A percentile compares a stretch with the other conserved stretches of the same genome.
Conservation (phyloP, 176 grass and related monocot species). For the Canna indica region DNA sequence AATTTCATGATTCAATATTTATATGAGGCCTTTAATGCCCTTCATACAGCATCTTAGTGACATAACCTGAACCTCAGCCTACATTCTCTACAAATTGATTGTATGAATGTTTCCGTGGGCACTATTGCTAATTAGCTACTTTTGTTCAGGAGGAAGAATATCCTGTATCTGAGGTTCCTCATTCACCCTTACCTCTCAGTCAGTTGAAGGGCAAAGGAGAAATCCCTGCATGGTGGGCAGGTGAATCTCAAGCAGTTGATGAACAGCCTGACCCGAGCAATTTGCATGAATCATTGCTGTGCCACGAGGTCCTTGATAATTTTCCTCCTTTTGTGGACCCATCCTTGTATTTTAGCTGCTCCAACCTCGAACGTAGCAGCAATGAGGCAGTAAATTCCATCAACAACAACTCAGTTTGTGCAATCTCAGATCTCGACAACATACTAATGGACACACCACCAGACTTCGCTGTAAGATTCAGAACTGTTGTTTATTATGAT, state of each 20-base stretch:
- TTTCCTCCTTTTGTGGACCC: constrained; percentile 27
- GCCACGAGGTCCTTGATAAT: constrained; percentile 45
- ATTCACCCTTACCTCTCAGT: constrained; percentile 19
- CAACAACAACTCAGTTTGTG: constrained; percentile 16
- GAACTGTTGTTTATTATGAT: background rate
- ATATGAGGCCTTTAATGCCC: no score
- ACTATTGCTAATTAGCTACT: no score
- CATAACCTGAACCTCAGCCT: no score
- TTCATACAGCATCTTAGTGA: no score
- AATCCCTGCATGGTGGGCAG: constrained; percentile 35
- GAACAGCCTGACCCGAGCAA: constrained; percentile 19
- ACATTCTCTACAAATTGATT: no score
- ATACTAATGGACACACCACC: constrained; percentile 42
- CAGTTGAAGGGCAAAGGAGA: constrained; percentile 27
- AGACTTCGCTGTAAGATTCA: constrained; percentile 61
- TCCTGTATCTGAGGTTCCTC: constrained; percentile 7
- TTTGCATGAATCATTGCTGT: constrained; percentile 38
- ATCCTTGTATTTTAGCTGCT: constrained; percentile 23
- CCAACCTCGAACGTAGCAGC: constrained; percentile 27
- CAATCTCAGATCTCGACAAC: constrained; percentile 36
- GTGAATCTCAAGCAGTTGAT: constrained; percentile 28
- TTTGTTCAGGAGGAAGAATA: constrained; percentile 7
- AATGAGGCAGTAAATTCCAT: constrained; percentile 19
- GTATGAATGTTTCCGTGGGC: no score
- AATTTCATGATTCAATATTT: no score